Conservation (phyloP, 306 rosid genomes). For the Cicer chorassanicum region DNA sequence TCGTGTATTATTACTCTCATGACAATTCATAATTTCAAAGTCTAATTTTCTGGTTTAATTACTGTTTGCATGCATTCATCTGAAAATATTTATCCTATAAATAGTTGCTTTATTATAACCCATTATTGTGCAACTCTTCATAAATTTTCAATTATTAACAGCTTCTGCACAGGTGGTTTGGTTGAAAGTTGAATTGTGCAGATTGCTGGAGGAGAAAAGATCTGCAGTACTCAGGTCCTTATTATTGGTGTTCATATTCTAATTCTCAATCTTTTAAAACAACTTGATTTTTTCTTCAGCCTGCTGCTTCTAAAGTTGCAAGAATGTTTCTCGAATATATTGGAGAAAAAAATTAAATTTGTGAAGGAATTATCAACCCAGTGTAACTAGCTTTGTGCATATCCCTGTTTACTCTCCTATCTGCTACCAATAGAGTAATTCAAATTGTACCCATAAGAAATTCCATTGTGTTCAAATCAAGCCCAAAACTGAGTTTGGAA, state of each 20-base stretch:
- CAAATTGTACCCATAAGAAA: conserved; percentile 19
- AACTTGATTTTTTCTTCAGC: conserved; percentile 23
- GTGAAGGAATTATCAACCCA: conserved; percentile 22
- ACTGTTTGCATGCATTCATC: conserved; percentile 38
- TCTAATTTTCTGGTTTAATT: conserved; percentile 36
- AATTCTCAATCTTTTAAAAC: conserved; percentile 36
- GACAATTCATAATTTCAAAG: conserved; percentile 32
- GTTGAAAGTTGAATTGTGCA: conserved; percentile 92
- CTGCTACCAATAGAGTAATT: conserved; percentile 31
- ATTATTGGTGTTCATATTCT: conserved; percentile 22
- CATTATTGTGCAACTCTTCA: conserved; percentile 39
- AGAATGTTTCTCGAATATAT: conserved; percentile 31
- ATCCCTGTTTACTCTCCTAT: conserved; percentile 34
- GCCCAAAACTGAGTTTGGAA: conserved; percentile 29
- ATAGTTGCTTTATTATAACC: conserved; percentile 34
- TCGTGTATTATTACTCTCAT: conserved; percentile 29
- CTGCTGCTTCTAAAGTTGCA: conserved; percentile 29
- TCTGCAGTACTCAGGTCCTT: conserved; percentile 79
- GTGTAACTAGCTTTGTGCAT: conserved; percentile 22
- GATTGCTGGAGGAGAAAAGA: conserved; percentile 95
- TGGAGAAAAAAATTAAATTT: conserved; percentile 30
- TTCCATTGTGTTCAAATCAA: conserved; percentile 33
- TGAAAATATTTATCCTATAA: conserved; percentile 33
- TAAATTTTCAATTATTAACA: conserved; percentile 52
- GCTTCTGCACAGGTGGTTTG: conserved; percentile 80